Evolutionary conservation across 257 asterid genomes (phyloP).

Genomic region (Rehmannia glutinosa): DNA sequence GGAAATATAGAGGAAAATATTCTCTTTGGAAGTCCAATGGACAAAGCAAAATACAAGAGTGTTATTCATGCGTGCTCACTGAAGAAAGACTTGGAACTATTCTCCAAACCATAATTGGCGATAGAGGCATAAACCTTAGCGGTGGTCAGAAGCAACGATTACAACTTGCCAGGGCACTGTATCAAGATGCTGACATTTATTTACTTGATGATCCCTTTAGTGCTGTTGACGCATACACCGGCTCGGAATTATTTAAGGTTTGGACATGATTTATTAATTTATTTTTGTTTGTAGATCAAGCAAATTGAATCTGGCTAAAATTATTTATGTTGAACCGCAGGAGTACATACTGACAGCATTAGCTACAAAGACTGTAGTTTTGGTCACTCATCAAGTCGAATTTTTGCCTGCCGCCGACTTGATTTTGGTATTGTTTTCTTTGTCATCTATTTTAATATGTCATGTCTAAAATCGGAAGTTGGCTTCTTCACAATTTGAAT

Average conservation of each 20-base stretch:
- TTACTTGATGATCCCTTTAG: conserved; percentile 91
- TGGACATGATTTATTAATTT: not conserved
- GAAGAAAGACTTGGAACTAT: conserved; percentile 72
- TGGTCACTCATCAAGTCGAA: conserved; percentile 90
- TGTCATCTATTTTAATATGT: not conserved
- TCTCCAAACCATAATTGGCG: conserved; percentile 91
- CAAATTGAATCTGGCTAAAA: conserved; percentile 17
- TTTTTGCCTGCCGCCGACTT: conserved; percentile 80
- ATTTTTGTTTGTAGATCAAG: not conserved
- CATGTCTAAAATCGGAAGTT: not conserved
- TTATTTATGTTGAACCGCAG: conserved; percentile 37
- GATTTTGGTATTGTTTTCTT: conserved; percentile 55
- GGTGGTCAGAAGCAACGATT: conserved; percentile 94
- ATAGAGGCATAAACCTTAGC: conserved; percentile 88
- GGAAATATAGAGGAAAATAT: conserved; percentile 83
- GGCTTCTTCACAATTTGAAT: not conserved
- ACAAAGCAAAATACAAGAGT: conserved; percentile 70
- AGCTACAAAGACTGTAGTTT: conserved; percentile 67
- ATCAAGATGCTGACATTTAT: conserved; percentile 86
- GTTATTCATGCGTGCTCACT: conserved; percentile 78
- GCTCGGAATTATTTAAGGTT: conserved; percentile 84
- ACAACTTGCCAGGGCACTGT: conserved; percentile 89
- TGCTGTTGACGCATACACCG: conserved; percentile 91
- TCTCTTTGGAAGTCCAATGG: conserved; percentile 86
- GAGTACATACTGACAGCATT: conserved; percentile 82